Evolutionary conservation across 192 early-diverging fungal species (phyloP).

Genomic region (Coemansia sp.): DNA sequence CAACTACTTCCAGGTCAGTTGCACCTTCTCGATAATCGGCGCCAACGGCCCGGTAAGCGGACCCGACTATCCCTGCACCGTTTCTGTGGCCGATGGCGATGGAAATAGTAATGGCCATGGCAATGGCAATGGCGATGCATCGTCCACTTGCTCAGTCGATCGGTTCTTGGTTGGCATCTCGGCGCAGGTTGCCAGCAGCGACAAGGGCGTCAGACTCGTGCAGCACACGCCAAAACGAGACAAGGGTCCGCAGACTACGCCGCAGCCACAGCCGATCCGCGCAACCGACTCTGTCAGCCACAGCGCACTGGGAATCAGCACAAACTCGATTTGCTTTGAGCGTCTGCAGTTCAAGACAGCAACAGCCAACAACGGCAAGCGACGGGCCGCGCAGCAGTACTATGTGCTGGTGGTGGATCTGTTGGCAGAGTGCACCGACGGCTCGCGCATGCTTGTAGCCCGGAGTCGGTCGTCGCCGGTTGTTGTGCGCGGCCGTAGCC

Average conservation of each 20-base stretch:
- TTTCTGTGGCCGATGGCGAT: slow-evolving; percentile 57
- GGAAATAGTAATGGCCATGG: slow-evolving; percentile 12
- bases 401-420: slow-evolving; percentile 82
- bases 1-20: slow-evolving; percentile 88
- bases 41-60: slow-evolving; percentile 37
- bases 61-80: slow-evolving; percentile 66
- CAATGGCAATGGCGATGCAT: neutral
- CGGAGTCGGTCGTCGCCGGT: slow-evolving; percentile 73
- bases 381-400: slow-evolving; percentile 93
- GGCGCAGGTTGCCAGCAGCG: slow-evolving; percentile 70
- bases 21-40: slow-evolving; percentile 40
- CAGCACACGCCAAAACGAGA: slow-evolving; percentile 92
- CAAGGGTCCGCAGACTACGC: slow-evolving; percentile 85
- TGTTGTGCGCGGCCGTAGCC: slow-evolving; percentile 90
- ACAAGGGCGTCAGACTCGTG: slow-evolving; percentile 77
- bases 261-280: slow-evolving; percentile 58
- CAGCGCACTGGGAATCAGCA: slow-evolving; percentile 16
- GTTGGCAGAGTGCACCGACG: slow-evolving; percentile 68
- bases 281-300: slow-evolving; percentile 51
- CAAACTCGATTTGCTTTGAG: slow-evolving; percentile 76
- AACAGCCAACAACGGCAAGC: slow-evolving; percentile 93
- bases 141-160: slow-evolving; percentile 52
- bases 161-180: slow-evolving; percentile 77
- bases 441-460: slow-evolving; percentile 62
- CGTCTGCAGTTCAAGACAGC: slow-evolving; percentile 96